phyloP scores from a whole-genome alignment of 23 red algal species.

The Agarophyton chilense region DNA sequence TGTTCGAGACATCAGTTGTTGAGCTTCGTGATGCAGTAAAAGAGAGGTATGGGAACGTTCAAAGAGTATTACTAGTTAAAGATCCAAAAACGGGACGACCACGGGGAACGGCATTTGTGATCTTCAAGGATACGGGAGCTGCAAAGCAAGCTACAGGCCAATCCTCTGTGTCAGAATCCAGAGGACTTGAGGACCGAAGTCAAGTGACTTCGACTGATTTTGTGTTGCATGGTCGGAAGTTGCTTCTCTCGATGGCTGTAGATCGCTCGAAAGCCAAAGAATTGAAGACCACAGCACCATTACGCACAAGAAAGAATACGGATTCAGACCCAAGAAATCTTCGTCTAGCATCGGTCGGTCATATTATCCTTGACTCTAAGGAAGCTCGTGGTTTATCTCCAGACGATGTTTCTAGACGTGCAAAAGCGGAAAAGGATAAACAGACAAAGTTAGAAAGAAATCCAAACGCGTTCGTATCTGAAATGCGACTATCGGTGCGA shows the following conservation, averaged over 20 bases:
- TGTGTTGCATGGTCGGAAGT: constrained; percentile 45
- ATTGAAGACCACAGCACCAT: neutral
- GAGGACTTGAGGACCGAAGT: neutral
- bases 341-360: constrained; percentile 72
- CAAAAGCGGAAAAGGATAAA: constrained; percentile 56
- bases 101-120: constrained; percentile 86
- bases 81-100: constrained; percentile 65
- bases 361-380: constrained; percentile 35
- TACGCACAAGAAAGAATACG: constrained; percentile 20
- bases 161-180: neutral
- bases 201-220: neutral
- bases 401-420: constrained; percentile 54
- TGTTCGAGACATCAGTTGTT: constrained; percentile 65
- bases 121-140: constrained; percentile 35
- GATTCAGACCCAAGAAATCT: constrained; percentile 77
- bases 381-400: constrained; percentile 54
- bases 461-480: constrained; percentile 87
- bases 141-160: constrained; percentile 42
- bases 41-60: constrained; percentile 60
- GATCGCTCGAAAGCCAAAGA: constrained; percentile 29
- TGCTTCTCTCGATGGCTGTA: constrained; percentile 45
- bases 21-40: constrained; percentile 64
- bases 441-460: constrained; percentile 71
- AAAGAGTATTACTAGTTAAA: constrained; percentile 73
- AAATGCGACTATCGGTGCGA: constrained; percentile 65